A percentile compares a stretch with the other conserved stretches of the same genome.
phyloP scores from a whole-genome alignment of 208 protist species.

The Wallacemonas sp. region DNA sequence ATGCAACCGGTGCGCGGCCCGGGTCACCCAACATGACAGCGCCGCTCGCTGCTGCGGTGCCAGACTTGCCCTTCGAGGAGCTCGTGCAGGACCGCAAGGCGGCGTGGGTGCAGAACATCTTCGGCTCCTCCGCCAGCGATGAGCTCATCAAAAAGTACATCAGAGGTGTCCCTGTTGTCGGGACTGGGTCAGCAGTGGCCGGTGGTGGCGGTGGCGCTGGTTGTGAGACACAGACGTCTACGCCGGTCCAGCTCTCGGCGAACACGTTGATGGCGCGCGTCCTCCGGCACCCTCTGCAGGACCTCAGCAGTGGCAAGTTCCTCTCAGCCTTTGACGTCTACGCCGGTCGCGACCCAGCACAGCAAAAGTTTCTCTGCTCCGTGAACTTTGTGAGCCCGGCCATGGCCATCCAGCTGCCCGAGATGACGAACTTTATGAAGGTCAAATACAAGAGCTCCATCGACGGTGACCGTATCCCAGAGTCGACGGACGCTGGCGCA shows the following conservation, averaged over 20 bases:
- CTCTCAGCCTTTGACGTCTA: conserved; percentile 73
- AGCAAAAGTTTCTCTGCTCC: conserved; percentile 77
- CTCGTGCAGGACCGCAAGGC: conserved; percentile 26
- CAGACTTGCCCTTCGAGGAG: neutral
- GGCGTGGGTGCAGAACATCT: conserved; percentile 68
- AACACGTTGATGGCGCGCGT: conserved; percentile 61
- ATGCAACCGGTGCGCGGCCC: too few relatives aligned
- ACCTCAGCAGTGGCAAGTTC: conserved; percentile 77
- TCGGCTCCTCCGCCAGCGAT: conserved; percentile 26
- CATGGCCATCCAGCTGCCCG: conserved; percentile 64
- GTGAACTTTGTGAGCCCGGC: conserved; percentile 79
- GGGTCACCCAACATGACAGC: neutral
- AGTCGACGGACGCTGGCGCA: neutral
- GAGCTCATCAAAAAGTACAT: conserved; percentile 9
- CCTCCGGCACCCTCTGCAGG: conserved; percentile 68
- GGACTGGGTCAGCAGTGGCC: too few relatives aligned
- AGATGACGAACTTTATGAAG: conserved; percentile 74
- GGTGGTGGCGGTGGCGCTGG: conserved; percentile 15
- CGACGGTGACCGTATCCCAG: neutral
- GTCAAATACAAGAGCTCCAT: conserved; percentile 73
- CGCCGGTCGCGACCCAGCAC: conserved; percentile 55
- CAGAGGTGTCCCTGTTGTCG: neutral
- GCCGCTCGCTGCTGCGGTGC: neutral
- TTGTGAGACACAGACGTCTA: conserved; percentile 19
- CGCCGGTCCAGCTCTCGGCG: too few relatives aligned